A percentile compares a stretch with the other conserved stretches of the same genome.
These are phyloP conservation scores for Basidiobolus meristosporus DNA, from an alignment of 371 early-diverging fungal genomes.

Conservation along the genomic window DNA sequence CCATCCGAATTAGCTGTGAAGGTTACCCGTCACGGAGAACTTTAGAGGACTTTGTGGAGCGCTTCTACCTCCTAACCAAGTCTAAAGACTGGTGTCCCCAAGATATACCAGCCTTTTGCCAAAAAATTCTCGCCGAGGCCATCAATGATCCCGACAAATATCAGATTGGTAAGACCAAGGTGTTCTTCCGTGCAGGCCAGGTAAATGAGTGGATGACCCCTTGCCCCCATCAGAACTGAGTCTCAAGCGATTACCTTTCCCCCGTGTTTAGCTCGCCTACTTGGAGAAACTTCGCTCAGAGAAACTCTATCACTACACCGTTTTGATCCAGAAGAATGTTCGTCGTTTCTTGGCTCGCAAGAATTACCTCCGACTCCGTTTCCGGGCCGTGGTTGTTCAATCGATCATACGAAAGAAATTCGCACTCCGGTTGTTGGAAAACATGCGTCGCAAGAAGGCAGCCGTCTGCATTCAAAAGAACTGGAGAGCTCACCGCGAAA, in stretches of 20 bases:
- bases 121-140: conserved; percentile 38
- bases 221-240: conserved; percentile 1
- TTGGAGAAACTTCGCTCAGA: conserved; percentile 79
- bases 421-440: conserved; percentile 27
- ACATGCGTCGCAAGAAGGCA: conserved; percentile 43
- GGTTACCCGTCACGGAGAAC: conserved; percentile 94
- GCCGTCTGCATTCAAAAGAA: conserved; percentile 56
- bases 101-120: conserved; percentile 30
- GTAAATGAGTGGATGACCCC: conserved; percentile 9
- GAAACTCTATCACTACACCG: conserved; percentile 56
- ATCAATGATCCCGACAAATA: conserved; percentile 70
- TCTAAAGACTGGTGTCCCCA: conserved; percentile 8
- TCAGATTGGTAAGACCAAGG: conserved; percentile 91
- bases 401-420: conserved; percentile 32
- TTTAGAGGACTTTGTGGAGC: conserved; percentile 83
- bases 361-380: conserved; percentile 37
- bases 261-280: conserved; percentile 57
- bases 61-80: conserved; percentile 11
- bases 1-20: conserved; percentile 95
- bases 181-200: conserved; percentile 98
- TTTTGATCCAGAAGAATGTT: conserved; percentile 78
- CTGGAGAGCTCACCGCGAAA: conserved; percentile 42
- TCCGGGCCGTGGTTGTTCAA: conserved; percentile 32
- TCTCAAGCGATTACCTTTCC: conserved; percentile 1
- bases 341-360: conserved; percentile 49